Percentiles rank a stretch among this genome's conserved stretches.
These are phyloP conservation scores for Coemansia reversa DNA, from an alignment of 192 early-diverging fungal species.

Conservation along the genomic window DNA sequence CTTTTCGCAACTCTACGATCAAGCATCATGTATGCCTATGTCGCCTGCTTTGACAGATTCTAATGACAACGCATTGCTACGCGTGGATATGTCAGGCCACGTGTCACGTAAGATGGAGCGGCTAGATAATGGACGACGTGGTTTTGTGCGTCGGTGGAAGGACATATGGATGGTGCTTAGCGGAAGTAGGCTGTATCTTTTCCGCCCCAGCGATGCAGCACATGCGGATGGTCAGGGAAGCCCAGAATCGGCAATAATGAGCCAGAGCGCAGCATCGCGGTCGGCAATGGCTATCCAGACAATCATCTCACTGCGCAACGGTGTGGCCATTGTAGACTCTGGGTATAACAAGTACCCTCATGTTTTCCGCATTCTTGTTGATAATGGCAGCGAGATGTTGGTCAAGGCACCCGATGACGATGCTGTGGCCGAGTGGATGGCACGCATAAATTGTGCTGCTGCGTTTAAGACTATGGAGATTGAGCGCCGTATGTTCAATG, in stretches of 20 bases:
- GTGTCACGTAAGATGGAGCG: conserved; percentile 73
- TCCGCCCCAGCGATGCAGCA: conserved; percentile 56
- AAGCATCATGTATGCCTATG: not conserved
- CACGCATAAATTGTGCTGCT: conserved; percentile 76
- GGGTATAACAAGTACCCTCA: conserved; percentile 76
- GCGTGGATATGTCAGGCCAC: conserved; percentile 67
- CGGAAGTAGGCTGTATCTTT: conserved; percentile 75
- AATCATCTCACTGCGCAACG: conserved; percentile 62
- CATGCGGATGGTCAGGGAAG: conserved; percentile 52
- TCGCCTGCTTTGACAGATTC: not conserved
- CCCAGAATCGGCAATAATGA: not conserved
- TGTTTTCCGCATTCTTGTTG: conserved; percentile 71
- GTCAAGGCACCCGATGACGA: conserved; percentile 67
- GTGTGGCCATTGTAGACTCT: conserved; percentile 68
- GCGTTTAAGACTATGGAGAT: conserved; percentile 66
- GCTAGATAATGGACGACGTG: conserved; percentile 64
- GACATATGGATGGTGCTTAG: conserved; percentile 73
- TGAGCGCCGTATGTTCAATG: conserved; percentile 20
- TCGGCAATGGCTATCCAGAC: conserved; percentile 40
- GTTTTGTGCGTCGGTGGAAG: conserved; percentile 68
- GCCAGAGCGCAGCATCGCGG: conserved; percentile 1
- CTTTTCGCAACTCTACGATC: not conserved
- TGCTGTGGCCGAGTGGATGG: conserved; percentile 79
- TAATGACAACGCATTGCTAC: conserved; percentile 34
- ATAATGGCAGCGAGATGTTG: conserved; percentile 70